These are phyloP conservation scores for Kokia cookei DNA, from an alignment of 441 rosid species.

Conservation along the genomic window DNA sequence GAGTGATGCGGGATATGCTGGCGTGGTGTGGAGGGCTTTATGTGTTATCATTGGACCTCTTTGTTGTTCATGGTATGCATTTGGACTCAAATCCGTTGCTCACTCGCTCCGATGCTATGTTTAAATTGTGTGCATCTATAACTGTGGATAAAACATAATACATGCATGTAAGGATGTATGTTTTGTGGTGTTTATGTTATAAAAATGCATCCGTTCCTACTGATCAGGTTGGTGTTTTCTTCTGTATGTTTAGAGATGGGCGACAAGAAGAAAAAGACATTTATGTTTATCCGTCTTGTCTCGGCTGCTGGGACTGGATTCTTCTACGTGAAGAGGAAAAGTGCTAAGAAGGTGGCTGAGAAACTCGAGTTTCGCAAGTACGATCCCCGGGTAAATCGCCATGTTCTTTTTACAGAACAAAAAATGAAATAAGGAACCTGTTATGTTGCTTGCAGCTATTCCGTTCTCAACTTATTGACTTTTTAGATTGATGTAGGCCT, in stretches of 20 bases:
- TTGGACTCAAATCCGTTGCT: not conserved
- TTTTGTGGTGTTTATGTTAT: not conserved
- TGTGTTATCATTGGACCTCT: not conserved
- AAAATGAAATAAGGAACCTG: slow-evolving; percentile 68
- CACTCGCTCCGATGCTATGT: not conserved
- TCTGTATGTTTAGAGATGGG: slow-evolving; percentile 42
- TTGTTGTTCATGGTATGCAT: not conserved
- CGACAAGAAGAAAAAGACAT: slow-evolving; percentile 85
- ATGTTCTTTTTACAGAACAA: slow-evolving; percentile 80
- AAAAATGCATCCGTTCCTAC: not conserved
- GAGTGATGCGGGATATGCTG: not conserved
- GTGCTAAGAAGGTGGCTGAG: slow-evolving; percentile 63
- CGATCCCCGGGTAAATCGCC: slow-evolving; percentile 88
- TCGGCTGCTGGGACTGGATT: slow-evolving; percentile 97
- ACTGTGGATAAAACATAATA: not conserved
- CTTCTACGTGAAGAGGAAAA: slow-evolving; percentile 93
- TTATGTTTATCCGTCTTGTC: slow-evolving; percentile 84
- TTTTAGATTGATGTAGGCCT: not conserved
- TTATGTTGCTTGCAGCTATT: not conserved
- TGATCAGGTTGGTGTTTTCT: not conserved
- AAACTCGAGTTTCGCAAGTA: slow-evolving; percentile 91
- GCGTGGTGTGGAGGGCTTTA: not conserved
- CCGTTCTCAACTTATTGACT: not conserved
- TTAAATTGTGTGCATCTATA: not conserved
- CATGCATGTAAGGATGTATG: not conserved